phyloP scores from a whole-genome alignment of 1,284 basidiomycete species.

The Calocybe gambosa region DNA sequence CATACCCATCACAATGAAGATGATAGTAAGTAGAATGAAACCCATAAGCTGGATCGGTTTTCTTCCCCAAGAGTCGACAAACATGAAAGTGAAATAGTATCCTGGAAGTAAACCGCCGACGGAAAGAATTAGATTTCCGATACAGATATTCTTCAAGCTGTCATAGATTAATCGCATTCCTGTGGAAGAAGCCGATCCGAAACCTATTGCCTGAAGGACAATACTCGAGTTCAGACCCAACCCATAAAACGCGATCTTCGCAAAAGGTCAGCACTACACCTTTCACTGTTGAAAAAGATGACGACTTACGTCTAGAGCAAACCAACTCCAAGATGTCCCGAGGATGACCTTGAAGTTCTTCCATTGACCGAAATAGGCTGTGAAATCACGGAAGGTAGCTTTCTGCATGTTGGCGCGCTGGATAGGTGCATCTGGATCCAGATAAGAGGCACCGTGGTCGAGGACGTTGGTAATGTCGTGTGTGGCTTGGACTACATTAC shows the following conservation, averaged over 20 bases:
- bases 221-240: conserved; percentile 76
- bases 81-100: conserved; percentile 65
- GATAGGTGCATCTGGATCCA: conserved; percentile 51
- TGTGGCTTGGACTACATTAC: conserved; percentile 70
- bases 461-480: conserved; percentile 65
- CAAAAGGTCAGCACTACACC: conserved; percentile 10
- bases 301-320: conserved; percentile 60
- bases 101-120: conserved; percentile 70
- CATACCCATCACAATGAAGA: conserved; percentile 58
- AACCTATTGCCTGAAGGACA: conserved; percentile 53
- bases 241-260: conserved; percentile 78
- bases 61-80: conserved; percentile 70
- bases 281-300: neutral
- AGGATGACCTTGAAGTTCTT: conserved; percentile 61
- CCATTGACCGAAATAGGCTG: conserved; percentile 54
- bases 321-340: conserved; percentile 67
- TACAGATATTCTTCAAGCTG: conserved; percentile 46
- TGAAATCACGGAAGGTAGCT: conserved; percentile 61
- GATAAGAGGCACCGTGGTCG: conserved; percentile 41
- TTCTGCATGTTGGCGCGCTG: conserved; percentile 61
- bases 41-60: conserved; percentile 78
- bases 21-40: conserved; percentile 61
- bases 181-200: conserved; percentile 36
- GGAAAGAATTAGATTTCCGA: conserved; percentile 67
- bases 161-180: conserved; percentile 40